Evolutionary conservation across 139 green algal species (phyloP), one percentile per base, ranked within the genome.

Genomic region (Chlorella sp.): DNA sequence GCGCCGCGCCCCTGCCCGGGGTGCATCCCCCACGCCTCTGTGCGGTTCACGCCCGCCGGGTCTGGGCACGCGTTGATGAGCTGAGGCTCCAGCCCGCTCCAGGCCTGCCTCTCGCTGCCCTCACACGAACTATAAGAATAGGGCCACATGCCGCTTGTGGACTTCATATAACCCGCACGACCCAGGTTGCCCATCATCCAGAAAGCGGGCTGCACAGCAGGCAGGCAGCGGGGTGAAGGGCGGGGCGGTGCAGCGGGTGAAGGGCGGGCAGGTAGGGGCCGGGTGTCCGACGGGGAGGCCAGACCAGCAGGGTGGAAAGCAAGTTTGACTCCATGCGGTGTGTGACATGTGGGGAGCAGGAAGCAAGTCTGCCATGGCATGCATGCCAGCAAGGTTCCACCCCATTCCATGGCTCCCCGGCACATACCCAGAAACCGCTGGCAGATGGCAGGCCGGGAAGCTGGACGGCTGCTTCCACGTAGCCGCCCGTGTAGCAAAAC

Each of bases 401-500:
- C 26, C 16, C 36, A 57, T 7, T n/a, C 19, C 19, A 11, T 19
- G 48, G 1, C 9, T 15, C 2, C 2, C 15, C n/a, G 22, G 11
- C 5, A 15, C 92, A 86, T 39, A 92, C 89, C 93, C 93, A 95
- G 36, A 95, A 91, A 2, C 93, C 93, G 15, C 82, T 82, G 40
- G 91, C 57, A 36, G 85, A 15, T 9, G 81, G 40, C 42, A 94
- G 83, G 28, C 91, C 92, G 14, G 93, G 93, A 86, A 95, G 82
- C 89, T 94, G 90, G 14, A 95, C 57, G 1, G 40, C 39, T 24
- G 88, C 91, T 85, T 95, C 93, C 11, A 95, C 32, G 86, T 94
- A 95, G 24, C 92, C 91, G 32, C 89, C 92, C 21, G 92, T 95
- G 86, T 92, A 95, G 83, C 93, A 95, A 24, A 93, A 95, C 89